Base-by-base conservation (phyloP, 768 basidiomycete species). In the Crucibulum laeve region DNA sequence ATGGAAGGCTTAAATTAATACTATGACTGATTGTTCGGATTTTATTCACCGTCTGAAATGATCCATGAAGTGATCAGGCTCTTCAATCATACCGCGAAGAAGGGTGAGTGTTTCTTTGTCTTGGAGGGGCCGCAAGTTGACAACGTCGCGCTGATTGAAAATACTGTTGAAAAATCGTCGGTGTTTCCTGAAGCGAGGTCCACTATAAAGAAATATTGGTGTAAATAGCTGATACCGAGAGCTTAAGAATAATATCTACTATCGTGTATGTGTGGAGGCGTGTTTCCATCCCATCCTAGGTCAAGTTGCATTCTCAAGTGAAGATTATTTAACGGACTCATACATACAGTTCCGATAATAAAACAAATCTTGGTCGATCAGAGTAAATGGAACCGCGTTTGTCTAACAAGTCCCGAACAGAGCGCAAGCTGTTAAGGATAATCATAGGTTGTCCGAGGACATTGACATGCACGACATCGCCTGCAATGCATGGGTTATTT, bases 371-470 rank as follows among this genome's bases (percentile, higher is more conserved):
- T 39, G 72, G 74, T 24, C 73, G 67, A 56, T 77, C 68, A 11
- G 78, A 79, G 51, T 77, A 80, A 36, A 76, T 74, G n/a, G 68
- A 53, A 41, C 77, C 71, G 39, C 76, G 67, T 52, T 69, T 77
- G 32, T 79, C 78, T 21, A 82, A 61, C 17, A 82, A 57, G 41
- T 73, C 76, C 7, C 64, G 63, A 25, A 68, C 66, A 4, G 66
- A 69, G 45, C 70, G 62, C 48, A 62, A 47, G 45, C 68, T 70
- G 56, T 73, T 79, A 23, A 83, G 57, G 42, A 82, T 59, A 37
- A 81, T 50, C 54, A 77, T 68, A 5, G 70, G 65, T 42, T 71
- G 69, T 18, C 71, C 68, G 19, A 80, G 56, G 19, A 77, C 45
- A 28, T 57, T 56, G 39, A 70, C 42, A 44, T 70, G 62, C 25